phyloP scores from a whole-genome alignment of 345 rosid genomes.

The Moricandia arvensis region DNA sequence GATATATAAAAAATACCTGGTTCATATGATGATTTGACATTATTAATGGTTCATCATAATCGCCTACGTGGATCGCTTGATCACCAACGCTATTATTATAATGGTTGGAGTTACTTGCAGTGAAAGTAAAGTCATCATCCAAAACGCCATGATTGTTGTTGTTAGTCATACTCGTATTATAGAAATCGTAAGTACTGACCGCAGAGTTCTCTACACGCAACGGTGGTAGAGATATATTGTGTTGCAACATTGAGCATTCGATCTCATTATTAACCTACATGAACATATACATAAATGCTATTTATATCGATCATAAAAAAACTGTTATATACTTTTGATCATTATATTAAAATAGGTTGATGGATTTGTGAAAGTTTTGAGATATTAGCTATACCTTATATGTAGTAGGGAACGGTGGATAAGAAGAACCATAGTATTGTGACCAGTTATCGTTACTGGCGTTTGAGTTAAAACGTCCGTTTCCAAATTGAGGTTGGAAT shows the following conservation, averaged over 20 bases:
- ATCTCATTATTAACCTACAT: constrained; percentile 28
- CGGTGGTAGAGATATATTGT: constrained; percentile 49
- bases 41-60: constrained; percentile 43
- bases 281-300: background rate
- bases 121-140: constrained; percentile 56
- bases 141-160: constrained; percentile 39
- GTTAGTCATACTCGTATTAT: constrained; percentile 29
- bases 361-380: background rate
- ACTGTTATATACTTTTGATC: background rate
- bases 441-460: constrained; percentile 23
- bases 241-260: constrained; percentile 33
- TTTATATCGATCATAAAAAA: background rate
- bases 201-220: constrained; percentile 60
- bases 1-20: constrained; percentile 46
- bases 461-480: constrained; percentile 29
- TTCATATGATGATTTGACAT: constrained; percentile 62
- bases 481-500: constrained; percentile 29
- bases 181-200: constrained; percentile 36
- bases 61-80: constrained; percentile 47
- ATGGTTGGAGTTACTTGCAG: constrained; percentile 38
- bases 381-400: constrained; percentile 19
- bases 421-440: constrained; percentile 27
- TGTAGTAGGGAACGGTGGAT: constrained; percentile 28
- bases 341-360: background rate
- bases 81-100: constrained; percentile 26